A percentile compares a stretch with the other conserved stretches of the same genome.
Evolutionary conservation across 1,284 basidiomycete genomes (phyloP).

Genomic region (Pholiota adiposa): DNA sequence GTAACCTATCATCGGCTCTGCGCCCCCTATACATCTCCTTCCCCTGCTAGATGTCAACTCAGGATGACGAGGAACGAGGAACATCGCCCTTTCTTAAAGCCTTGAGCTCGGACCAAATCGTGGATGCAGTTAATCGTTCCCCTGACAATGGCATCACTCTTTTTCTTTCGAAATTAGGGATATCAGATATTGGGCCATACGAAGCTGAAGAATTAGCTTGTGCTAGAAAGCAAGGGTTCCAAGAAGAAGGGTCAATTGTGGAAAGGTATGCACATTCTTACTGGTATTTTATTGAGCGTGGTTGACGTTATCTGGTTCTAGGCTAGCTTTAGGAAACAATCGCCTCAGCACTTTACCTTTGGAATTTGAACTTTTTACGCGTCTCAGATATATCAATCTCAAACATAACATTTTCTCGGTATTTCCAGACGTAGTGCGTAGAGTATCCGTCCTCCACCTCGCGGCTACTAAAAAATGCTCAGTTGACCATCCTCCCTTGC

Average conservation of each 20-base stretch:
- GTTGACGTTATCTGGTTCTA: slow-evolving; percentile 69
- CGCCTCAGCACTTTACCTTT: slow-evolving; percentile 80
- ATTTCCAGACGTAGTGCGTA: slow-evolving; percentile 87
- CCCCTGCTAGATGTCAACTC: slow-evolving; percentile 25
- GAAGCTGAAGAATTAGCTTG: slow-evolving; percentile 76
- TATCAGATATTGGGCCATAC: slow-evolving; percentile 76
- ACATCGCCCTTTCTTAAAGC: slow-evolving; percentile 39
- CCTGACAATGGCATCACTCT: slow-evolving; percentile 82
- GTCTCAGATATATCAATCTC: slow-evolving; percentile 91
- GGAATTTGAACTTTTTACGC: slow-evolving; percentile 77
- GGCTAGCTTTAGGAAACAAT: slow-evolving; percentile 90
- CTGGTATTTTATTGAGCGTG: slow-evolving; percentile 5
- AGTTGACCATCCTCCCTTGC: slow-evolving; percentile 87
- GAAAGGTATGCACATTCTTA: slow-evolving; percentile 59
- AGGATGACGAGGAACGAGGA: slow-evolving; percentile 32
- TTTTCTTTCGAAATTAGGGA: slow-evolving; percentile 76
- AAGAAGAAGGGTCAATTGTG: slow-evolving; percentile 59
- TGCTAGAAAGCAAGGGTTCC: slow-evolving; percentile 55
- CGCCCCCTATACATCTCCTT: slow-evolving; percentile 5
- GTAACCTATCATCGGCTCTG: slow-evolving; percentile 4
- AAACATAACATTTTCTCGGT: slow-evolving; percentile 85
- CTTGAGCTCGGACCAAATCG: slow-evolving; percentile 60
- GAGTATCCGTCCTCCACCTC: slow-evolving; percentile 4
- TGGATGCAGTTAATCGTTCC: slow-evolving; percentile 69
- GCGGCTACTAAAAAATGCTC: slow-evolving; percentile 11